Evolutionary conservation across 1,284 basidiomycete genomes (phyloP).

Genomic region (Austroboletus rostrupii): DNA sequence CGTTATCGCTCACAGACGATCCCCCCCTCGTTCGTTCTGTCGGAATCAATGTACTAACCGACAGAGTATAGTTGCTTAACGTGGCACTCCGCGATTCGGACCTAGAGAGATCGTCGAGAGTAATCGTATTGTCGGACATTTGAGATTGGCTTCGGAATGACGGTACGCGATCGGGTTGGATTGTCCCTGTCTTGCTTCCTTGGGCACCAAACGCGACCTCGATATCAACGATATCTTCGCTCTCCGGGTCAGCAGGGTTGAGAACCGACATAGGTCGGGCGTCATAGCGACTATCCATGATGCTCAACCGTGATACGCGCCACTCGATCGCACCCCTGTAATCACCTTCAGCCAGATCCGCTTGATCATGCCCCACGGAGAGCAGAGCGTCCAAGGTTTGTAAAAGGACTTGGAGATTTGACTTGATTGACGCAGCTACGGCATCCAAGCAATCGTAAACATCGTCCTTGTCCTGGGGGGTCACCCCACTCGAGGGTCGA

Average conservation of each 20-base stretch:
- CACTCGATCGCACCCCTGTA: conserved; percentile 71
- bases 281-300: conserved; percentile 48
- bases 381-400: conserved; percentile 60
- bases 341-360: conserved; percentile 59
- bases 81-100: conserved; percentile 15
- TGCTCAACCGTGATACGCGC: conserved; percentile 65
- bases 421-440: conserved; percentile 46
- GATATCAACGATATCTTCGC: conserved; percentile 62
- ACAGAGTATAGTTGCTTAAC: conserved; percentile 26
- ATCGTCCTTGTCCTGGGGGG: conserved; percentile 33
- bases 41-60: conserved; percentile 23
- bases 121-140: conserved; percentile 34
- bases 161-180: conserved; percentile 23
- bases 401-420: conserved; percentile 52
- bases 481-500: conserved; percentile 34
- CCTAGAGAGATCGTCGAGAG: conserved; percentile 27
- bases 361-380: conserved; percentile 64
- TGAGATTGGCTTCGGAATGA: conserved; percentile 33
- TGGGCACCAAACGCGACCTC: conserved; percentile 47
- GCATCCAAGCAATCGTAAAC: conserved; percentile 47
- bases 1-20: conserved; percentile 21
- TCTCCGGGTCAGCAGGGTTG: conserved; percentile 37
- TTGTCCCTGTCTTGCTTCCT: conserved; percentile 24
- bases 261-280: conserved; percentile 35
- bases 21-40: conserved; percentile 20